Evolutionary conservation across 768 basidiomycete species (phyloP), one percentile per base, ranked within the genome.

Genomic region (Sporobolomyces phaffii): DNA sequence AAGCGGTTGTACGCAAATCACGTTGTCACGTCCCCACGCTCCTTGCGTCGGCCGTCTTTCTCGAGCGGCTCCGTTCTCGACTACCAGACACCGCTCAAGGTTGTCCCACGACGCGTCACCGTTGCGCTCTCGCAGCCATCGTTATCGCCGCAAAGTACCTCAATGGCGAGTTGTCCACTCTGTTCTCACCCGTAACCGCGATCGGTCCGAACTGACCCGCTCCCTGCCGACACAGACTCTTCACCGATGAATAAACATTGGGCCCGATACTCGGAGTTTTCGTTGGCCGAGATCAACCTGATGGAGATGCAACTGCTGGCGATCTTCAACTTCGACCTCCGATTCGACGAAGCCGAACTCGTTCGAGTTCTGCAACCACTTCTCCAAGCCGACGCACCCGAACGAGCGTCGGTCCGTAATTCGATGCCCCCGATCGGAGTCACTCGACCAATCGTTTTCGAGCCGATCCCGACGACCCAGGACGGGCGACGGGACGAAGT

Each of bases 291-390:
- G 71, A 76, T 97, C 77, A 96, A 92, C 78, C 82, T 92, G 69
- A 97, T 97, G 93, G 93, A 98, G 81, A 88, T 86, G 79, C 91
- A 98, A 79, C 84, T 98, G 28, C 84, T 98, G 57, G 87, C 83
- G 77, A 81, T 97, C 62, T 84, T 98, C 72, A 88, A 93, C 79
- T 91, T 88, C 76, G 87, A 96, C 78, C 84, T 98, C 58, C 85
- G 89, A 48, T 89, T 96, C 76, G 83, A 85, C 72, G 93, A 98
- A 79, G 79, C 79, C 20, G 66, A 68, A 50, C 45, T 68, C 17
- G 15, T 62, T 20, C 10, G 20, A 18, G 49, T 34, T 22, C 66
- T 68, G 26, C 18, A 34, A 1, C 61, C 66, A 10, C 57, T 68
- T 1, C 44, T 68, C 22, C 29, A 34, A 10, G 48, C 56, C 5